phyloP scores from a whole-genome alignment of 345 rosid genomes.

The Gossypium australe region DNA sequence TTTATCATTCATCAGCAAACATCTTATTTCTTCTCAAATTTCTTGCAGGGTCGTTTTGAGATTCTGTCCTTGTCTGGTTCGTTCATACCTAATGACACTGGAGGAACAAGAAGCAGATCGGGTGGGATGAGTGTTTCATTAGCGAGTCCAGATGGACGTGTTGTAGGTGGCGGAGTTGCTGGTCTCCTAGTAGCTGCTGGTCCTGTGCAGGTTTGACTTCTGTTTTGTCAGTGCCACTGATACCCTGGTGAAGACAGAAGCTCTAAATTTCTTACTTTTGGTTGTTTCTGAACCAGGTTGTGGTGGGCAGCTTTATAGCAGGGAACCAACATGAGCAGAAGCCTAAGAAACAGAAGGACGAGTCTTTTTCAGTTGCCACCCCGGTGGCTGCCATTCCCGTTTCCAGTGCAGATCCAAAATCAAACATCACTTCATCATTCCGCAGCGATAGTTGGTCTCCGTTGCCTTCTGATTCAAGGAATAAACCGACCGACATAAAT shows the following conservation, averaged over 20 bases:
- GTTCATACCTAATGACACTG: constrained; percentile 84
- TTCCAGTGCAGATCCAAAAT: constrained; percentile 38
- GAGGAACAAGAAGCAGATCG: constrained; percentile 81
- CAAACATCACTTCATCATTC: constrained; percentile 33
- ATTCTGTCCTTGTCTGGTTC: constrained; percentile 93
- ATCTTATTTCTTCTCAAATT: constrained; percentile 2
- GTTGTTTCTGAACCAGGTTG: constrained; percentile 40
- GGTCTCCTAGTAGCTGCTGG: constrained; percentile 90
- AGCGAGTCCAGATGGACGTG: constrained; percentile 94
- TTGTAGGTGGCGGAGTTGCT: constrained; percentile 88
- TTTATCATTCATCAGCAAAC: neutral
- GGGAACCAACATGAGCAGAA: constrained; percentile 67
- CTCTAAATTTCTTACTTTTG: neutral
- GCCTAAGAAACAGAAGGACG: constrained; percentile 47
- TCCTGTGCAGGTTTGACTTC: constrained; percentile 71
- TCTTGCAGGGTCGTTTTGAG: constrained; percentile 88
- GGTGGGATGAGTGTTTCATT: constrained; percentile 98
- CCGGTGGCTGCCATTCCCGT: constrained; percentile 31
- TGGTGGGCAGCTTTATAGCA: constrained; percentile 78
- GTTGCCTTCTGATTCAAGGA: constrained; percentile 41
- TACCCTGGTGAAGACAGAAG: neutral
- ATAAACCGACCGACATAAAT: constrained; percentile 50
- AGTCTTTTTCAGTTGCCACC: constrained; percentile 26
- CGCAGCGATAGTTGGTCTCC: constrained; percentile 50
- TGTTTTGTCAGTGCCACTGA: neutral